These are phyloP conservation scores for Macrolepiota dolichaula DNA, from an alignment of 768 basidiomycete genomes.

Conservation along the genomic window DNA sequence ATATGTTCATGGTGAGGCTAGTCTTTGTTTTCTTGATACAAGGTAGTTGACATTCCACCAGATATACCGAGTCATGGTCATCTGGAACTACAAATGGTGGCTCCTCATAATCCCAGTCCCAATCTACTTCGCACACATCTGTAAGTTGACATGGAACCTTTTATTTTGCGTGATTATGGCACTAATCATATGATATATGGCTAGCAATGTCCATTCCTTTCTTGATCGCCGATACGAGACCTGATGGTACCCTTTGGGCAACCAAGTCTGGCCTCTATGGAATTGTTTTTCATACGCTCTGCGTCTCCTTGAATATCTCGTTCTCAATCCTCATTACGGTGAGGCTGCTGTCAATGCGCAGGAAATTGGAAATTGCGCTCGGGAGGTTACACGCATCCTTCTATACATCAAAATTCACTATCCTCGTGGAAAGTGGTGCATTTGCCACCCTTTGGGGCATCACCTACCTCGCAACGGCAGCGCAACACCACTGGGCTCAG, in stretches of 20 bases:
- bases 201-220: slow-evolving; percentile 32
- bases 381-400: slow-evolving; percentile 32
- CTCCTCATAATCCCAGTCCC: slow-evolving; percentile 23
- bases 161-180: background rate
- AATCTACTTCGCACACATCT: slow-evolving; percentile 29
- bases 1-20: slow-evolving; percentile 30
- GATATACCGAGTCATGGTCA: slow-evolving; percentile 31
- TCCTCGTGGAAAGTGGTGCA: slow-evolving; percentile 37
- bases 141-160: slow-evolving; percentile 19
- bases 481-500: slow-evolving; percentile 21
- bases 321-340: slow-evolving; percentile 25
- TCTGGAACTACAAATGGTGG: slow-evolving; percentile 30
- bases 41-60: slow-evolving; percentile 6
- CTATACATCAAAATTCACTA: slow-evolving; percentile 32
- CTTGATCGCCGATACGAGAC: slow-evolving; percentile 23
- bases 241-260: slow-evolving; percentile 14
- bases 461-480: slow-evolving; percentile 24
- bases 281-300: slow-evolving; percentile 25
- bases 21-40: background rate
- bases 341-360: slow-evolving; percentile 29
- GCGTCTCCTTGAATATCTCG: slow-evolving; percentile 28
- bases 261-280: slow-evolving; percentile 16
- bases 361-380: slow-evolving; percentile 28
- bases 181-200: background rate
- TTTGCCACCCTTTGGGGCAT: slow-evolving; percentile 34